These are phyloP conservation scores for Cymbopogon citratus DNA, from an alignment of 176 grass and related monocot species.

Conservation along the genomic window DNA sequence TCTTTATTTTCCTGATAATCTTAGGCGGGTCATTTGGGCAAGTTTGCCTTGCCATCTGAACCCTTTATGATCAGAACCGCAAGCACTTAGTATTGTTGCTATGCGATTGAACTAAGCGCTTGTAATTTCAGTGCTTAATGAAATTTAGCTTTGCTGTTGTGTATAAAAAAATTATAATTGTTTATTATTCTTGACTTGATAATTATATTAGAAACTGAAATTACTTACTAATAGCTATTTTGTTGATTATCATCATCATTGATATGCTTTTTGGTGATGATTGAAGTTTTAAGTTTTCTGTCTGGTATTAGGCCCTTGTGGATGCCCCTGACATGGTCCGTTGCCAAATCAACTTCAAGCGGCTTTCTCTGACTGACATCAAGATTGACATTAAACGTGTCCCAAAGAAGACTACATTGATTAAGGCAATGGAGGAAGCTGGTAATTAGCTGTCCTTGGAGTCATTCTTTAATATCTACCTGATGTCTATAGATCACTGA, in stretches of 20 bases:
- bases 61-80: not conserved
- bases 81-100: not conserved
- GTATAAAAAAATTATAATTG: not conserved
- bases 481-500: not conserved
- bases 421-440: constrained; percentile 51
- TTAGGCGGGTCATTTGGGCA: not conserved
- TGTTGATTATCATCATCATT: not conserved
- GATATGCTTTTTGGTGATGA: not conserved
- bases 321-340: constrained; percentile 94
- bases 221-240: not conserved
- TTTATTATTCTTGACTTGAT: not conserved
- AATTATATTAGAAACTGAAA: not conserved
- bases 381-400: constrained; percentile 58
- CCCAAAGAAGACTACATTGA: constrained; percentile 45
- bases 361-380: constrained; percentile 48
- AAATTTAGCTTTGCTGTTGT: not conserved
- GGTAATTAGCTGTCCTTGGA: constrained; percentile 29
- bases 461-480: not conserved
- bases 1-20: not conserved
- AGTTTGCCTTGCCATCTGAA: not conserved
- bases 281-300: not conserved
- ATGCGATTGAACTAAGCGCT: not conserved
- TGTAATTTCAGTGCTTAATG: not conserved
- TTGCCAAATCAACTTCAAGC: constrained; percentile 95
- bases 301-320: constrained; percentile 67